Evolutionary conservation across 2,329 filamentous ascomycete species (phyloP), one percentile per base, ranked within the genome.

Genomic region (Penicillium polonicum): DNA sequence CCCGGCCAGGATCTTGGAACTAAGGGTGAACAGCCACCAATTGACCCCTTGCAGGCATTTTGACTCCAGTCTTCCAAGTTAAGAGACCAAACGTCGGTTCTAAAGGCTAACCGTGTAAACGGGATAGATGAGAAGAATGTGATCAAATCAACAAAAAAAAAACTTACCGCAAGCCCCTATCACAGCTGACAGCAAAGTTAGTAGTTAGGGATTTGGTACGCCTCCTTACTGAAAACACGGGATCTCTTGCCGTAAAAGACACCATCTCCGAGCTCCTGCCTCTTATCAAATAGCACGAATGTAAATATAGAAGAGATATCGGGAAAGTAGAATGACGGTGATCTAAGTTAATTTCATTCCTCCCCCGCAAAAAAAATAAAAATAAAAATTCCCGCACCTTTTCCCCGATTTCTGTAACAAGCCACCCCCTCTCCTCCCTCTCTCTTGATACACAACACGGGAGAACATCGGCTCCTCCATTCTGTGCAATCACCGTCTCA

Each of bases 161-260:
- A 50, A 50, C 48, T 29, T 50, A 29, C 15, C 31, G 19, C 21
- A 48, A 48, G 45, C 45, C 45, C 45, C 38, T 52, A 52, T 52
- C 49, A 52, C 27, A 35, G 35, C 23, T 39, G 35, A 21, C 19
- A 51, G 19, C n/a, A 36, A 25, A n/a, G 15, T 10, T 42, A 23
- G 29, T 31, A 29, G 7, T 27, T 27, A 23, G 21, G 21, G 39
- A 25, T 27, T 51, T 51, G 41, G 55, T 48, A 58, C 41, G 48
- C 35, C 59, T 59, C 62, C 50, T 63, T 62, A 48, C 57, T 41
- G 41, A 48, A 43, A 15, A 31, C 23, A 23, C 52, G 36, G 49
- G 27, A 13, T 17, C 29, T 41, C 44, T 58, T 53, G n/a, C 55
- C 60, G n/a, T 27, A 60, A 55, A 31, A 41, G 51, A 56, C 29